A percentile compares a stretch with the other conserved stretches of the same genome.
phyloP scores from a whole-genome alignment of 345 rosid genomes.

The Pugionium dolabratum region DNA sequence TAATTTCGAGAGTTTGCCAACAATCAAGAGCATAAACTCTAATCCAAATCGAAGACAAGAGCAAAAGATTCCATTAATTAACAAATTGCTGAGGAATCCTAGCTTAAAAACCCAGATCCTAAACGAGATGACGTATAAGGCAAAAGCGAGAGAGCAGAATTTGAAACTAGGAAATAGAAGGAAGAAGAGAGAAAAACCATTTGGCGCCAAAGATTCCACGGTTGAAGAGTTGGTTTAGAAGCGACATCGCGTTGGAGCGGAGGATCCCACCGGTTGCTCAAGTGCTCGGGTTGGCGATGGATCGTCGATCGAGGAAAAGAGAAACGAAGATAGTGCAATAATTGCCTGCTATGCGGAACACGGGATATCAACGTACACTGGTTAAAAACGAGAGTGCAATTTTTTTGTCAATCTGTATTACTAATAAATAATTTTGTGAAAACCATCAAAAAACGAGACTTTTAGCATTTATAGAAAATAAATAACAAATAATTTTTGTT shows the following conservation, averaged over 20 bases:
- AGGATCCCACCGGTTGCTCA: constrained; percentile 13
- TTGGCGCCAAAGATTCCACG: constrained; percentile 87
- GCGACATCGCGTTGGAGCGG: constrained; percentile 55
- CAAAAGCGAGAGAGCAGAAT: constrained; percentile 4
- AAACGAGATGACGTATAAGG: not conserved
- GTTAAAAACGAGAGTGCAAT: too few species aligned
- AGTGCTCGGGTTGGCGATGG: constrained; percentile 15
- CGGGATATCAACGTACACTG: not conserved
- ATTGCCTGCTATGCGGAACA: constrained; percentile 21
- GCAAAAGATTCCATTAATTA: not conserved
- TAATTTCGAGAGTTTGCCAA: not conserved
- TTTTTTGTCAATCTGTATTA: too few species aligned
- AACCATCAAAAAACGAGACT: too few species aligned
- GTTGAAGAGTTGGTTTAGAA: constrained; percentile 87
- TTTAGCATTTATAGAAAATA: too few species aligned
- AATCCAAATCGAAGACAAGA: not conserved
- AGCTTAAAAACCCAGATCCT: constrained; percentile 19
- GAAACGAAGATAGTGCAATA: not conserved
- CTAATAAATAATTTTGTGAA: too few species aligned
- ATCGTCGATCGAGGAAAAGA: not conserved
- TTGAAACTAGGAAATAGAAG: not conserved
- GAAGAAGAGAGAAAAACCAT: constrained; percentile 44
- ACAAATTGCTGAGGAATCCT: constrained; percentile 5
- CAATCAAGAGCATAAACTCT: not conserved
- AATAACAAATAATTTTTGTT: too few species aligned